Evolutionary conservation across 371 early-diverging fungal species (phyloP), one percentile per base, ranked within the genome.

Genomic region (Actinomortierella ambigua): DNA sequence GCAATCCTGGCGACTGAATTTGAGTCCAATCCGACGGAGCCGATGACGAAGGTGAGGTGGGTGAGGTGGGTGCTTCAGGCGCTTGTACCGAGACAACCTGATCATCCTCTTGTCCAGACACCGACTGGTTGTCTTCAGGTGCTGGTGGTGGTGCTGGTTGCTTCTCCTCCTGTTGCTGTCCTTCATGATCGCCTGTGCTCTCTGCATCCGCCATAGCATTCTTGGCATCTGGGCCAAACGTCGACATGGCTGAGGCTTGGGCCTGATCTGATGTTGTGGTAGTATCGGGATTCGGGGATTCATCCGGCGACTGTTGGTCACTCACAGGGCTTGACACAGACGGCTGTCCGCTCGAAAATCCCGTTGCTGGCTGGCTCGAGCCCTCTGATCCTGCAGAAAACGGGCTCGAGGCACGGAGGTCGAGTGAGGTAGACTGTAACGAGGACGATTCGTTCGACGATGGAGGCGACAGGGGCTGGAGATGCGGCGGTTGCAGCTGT

Each of bases 191-290:
- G 4, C 39, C 42, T 11, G 11, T 59, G 53, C 8, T 24, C 41
- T 22, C 34, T 34, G 26, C 20, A 48, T 39, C 20, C 7, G 34
- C 11, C 11, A 4, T 34, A 34, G 4, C 34, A 11, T 34, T 11
- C 50, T 40, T 49, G 39, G 50, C 59, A 24, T 15, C 49, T 65
- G 24, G 61, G 46, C 15, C 50, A 28, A 17, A 52, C 60, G 46
- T 66, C 63, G 28, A 73, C 61, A 26, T 67, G 75, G 29, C 51
- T 73, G 34, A 73, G 59, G 22, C 67, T 68, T 9, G 68, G 57
- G 13, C 68, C 66, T n/a, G 67, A 8, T 39, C 64, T 63, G 17
- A 57, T 40, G 23, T 58, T 63, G 3, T 43, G 34, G 34, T 11
- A 34, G 34, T 34, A 34, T 6, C 34, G 4, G 34, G n/a, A n/a